These are phyloP conservation scores for Cystoderma amianthinum DNA, from an alignment of 768 basidiomycete species.

Conservation along the genomic window DNA sequence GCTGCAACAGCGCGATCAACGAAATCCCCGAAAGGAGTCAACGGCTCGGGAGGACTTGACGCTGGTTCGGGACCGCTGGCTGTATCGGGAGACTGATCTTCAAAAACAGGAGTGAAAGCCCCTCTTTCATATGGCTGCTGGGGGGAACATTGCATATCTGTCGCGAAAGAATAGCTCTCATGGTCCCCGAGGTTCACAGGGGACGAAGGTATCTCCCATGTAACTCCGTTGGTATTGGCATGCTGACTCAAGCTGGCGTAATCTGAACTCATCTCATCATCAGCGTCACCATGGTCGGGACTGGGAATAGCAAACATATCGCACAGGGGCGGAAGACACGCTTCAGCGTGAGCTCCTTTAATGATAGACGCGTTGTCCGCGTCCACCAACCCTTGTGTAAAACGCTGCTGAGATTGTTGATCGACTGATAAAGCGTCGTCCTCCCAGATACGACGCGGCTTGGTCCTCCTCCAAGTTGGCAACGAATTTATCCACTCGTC, in stretches of 20 bases:
- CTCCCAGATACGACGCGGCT: constrained; percentile 63
- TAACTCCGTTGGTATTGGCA: constrained; percentile 21
- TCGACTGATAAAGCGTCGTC: constrained; percentile 30
- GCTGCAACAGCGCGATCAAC: constrained; percentile 66
- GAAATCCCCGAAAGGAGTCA: constrained; percentile 73
- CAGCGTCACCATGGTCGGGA: constrained; percentile 23
- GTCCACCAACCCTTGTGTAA: constrained; percentile 66
- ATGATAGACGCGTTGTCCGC: constrained; percentile 75
- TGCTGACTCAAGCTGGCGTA: constrained; percentile 28
- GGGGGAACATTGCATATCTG: background rate
- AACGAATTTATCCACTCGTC: constrained; percentile 72
- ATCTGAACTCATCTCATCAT: constrained; percentile 39
- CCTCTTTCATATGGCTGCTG: constrained; percentile 4
- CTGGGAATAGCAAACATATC: constrained; percentile 14
- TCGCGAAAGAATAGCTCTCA: constrained; percentile 11
- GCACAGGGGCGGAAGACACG: constrained; percentile 75
- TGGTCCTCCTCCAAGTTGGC: constrained; percentile 65
- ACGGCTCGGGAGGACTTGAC: constrained; percentile 67
- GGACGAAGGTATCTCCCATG: constrained; percentile 5
- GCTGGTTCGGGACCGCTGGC: constrained; percentile 40
- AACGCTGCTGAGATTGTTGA: constrained; percentile 41
- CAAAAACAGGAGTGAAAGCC: constrained; percentile 56
- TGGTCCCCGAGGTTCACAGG: constrained; percentile 21
- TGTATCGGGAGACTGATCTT: constrained; percentile 56
- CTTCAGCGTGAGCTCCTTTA: constrained; percentile 83